Evolutionary conservation across 345 rosid genomes (phyloP), one percentile per base, ranked within the genome.

Genomic region (Pistacia vera): DNA sequence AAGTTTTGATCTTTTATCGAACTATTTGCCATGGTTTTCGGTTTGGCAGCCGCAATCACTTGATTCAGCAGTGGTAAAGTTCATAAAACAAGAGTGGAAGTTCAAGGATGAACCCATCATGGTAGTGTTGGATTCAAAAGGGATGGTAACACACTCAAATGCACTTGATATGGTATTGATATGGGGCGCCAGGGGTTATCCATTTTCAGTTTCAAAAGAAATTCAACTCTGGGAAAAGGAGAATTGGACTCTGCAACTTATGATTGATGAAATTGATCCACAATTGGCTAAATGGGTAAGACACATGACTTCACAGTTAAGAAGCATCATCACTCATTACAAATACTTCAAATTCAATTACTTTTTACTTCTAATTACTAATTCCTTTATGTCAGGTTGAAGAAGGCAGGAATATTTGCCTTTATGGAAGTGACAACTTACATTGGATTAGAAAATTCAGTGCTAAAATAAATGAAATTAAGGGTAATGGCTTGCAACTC

Each of bases 141-240:
- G 97, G 63, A 77, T 25, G 72, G 69, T 89, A 25, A 85, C 82
- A 58, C 88, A 92, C 79, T 73, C 70, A 68, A 90, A 91, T 71
- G 94, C 94, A 28, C 77, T 92, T 66, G 91, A 94, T 77, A 91
- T 91, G 94, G 79, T 89, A 61, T 56, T 85, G 68, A 86, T 91
- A 20, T 92, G 98, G 98, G 97, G 97, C 78, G 80, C 84, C 59
- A 72, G 67, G 62, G 95, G 97, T 54, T 90, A 83, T 63, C 98
- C 97, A 28, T 94, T 92, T 77, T 88, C 98, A 56, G 67, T 80
- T 79, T 68, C 85, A 4, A 86, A 85, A 79, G 95, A 94, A 84
- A 75, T 68, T 66, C 83, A 86, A 73, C 93, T 94, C 22, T 94
- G 96, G 98, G 81, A 86, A 77, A 81, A 70, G 57, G 86, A 86